Evolutionary conservation across 345 rosid genomes (phyloP).

Genomic region (Eucalyptus cladocalyx): DNA sequence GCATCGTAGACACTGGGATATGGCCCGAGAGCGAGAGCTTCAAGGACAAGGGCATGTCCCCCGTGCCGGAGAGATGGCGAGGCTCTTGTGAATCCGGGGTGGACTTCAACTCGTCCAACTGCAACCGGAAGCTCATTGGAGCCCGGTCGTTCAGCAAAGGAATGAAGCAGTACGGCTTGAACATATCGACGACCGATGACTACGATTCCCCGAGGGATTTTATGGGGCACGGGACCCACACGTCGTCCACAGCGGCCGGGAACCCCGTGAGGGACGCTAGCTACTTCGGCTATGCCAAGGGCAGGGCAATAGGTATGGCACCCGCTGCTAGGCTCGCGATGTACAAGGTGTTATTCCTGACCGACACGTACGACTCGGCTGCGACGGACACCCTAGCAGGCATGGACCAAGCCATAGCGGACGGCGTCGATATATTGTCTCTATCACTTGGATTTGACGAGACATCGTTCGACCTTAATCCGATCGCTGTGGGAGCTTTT

Average conservation of each 20-base stretch:
- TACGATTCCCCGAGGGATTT: conserved; percentile 47
- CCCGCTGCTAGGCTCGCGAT: conserved; percentile 41
- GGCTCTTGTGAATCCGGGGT: conserved; percentile 25
- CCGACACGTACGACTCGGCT: neutral
- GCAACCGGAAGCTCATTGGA: conserved; percentile 34
- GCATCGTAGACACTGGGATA: conserved; percentile 30
- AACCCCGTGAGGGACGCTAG: conserved; percentile 7
- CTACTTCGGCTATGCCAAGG: conserved; percentile 42
- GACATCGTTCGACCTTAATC: conserved; percentile 20
- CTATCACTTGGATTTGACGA: conserved; percentile 15
- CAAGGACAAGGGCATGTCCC: conserved; percentile 23
- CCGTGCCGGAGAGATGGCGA: conserved; percentile 24
- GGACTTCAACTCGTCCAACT: conserved; percentile 25
- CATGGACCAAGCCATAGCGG: conserved; percentile 43
- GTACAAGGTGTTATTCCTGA: conserved; percentile 29
- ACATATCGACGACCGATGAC: conserved; percentile 14
- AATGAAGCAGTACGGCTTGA: conserved; percentile 9
- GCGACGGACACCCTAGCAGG: conserved; percentile 33
- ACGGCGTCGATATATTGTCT: conserved; percentile 34
- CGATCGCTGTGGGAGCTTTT: conserved; percentile 41
- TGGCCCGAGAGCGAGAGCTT: conserved; percentile 47
- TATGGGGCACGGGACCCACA: conserved; percentile 36
- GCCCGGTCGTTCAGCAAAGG: conserved; percentile 39
- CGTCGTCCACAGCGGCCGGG: conserved; percentile 39
- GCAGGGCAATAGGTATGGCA: conserved; percentile 29